Evolutionary conservation across 2,329 filamentous ascomycete genomes (phyloP).

Genomic region (Cercospora canescens): DNA sequence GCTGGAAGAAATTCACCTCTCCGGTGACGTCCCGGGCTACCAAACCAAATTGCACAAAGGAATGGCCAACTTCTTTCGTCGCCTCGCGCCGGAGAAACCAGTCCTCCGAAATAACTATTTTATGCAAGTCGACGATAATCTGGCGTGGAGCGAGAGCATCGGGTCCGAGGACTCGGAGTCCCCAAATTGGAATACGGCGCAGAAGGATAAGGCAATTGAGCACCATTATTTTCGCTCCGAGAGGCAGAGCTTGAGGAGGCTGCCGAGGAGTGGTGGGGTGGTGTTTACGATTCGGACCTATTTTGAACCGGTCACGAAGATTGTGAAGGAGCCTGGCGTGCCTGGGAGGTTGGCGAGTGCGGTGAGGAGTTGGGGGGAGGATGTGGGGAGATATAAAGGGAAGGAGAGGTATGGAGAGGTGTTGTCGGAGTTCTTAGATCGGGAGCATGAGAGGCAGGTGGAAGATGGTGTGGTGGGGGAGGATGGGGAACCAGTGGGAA

Average conservation of each 20-base stretch:
- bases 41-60: slow-evolving; percentile 70
- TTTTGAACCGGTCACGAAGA: slow-evolving; percentile 69
- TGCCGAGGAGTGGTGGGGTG: slow-evolving; percentile 48
- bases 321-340: slow-evolving; percentile 71
- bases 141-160: slow-evolving; percentile 76
- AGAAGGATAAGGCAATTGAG: slow-evolving; percentile 70
- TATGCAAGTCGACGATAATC: slow-evolving; percentile 76
- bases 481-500: slow-evolving; percentile 45
- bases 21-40: slow-evolving; percentile 73
- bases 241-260: slow-evolving; percentile 66
- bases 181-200: slow-evolving; percentile 72
- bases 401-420: slow-evolving; percentile 72
- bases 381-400: slow-evolving; percentile 77
- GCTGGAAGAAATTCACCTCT: slow-evolving; percentile 76
- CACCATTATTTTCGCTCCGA: slow-evolving; percentile 78
- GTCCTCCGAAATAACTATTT: slow-evolving; percentile 81
- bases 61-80: slow-evolving; percentile 78
- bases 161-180: slow-evolving; percentile 65
- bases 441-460: slow-evolving; percentile 72
- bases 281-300: slow-evolving; percentile 81
- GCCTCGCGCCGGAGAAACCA: slow-evolving; percentile 67
- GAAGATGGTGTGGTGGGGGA: slow-evolving; percentile 57
- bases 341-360: slow-evolving; percentile 77
- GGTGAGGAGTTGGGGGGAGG: slow-evolving; percentile 76
- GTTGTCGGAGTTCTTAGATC: slow-evolving; percentile 73